These are phyloP conservation scores for Pezicula radicicola DNA, from an alignment of 2,329 filamentous ascomycete species.

Conservation along the genomic window DNA sequence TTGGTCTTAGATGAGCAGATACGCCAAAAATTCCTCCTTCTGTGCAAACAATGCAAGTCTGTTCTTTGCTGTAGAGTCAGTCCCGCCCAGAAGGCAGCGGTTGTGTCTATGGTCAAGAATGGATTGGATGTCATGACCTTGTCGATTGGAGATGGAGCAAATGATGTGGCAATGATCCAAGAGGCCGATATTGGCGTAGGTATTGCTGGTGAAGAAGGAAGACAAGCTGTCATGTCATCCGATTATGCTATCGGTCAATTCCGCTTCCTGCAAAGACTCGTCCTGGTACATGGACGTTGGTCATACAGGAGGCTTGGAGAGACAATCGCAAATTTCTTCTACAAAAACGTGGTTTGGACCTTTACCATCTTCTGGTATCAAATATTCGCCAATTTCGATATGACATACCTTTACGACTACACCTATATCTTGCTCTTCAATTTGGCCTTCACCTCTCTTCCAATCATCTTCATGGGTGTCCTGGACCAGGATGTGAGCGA, in stretches of 20 bases:
- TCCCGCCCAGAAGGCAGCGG: constrained; percentile 94
- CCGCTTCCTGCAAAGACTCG: constrained; percentile 77
- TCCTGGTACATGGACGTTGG: constrained; percentile 91
- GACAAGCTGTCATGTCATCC: constrained; percentile 93
- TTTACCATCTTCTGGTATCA: constrained; percentile 97
- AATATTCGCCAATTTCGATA: constrained; percentile 93
- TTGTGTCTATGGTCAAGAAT: constrained; percentile 92
- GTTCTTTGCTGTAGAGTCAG: constrained; percentile 97
- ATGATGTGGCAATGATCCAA: constrained; percentile 97
- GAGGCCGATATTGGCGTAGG: constrained; percentile 96
- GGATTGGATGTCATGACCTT: constrained; percentile 95
- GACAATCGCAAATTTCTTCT: constrained; percentile 98
- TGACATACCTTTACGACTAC: constrained; percentile 96
- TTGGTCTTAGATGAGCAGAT: constrained; percentile 79
- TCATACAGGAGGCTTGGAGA: constrained; percentile 94
- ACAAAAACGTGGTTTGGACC: constrained; percentile 99
- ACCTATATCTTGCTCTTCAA: constrained; percentile 97
- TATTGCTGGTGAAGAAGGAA: constrained; percentile 88
- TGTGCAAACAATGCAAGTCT: constrained; percentile 96
- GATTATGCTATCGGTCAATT: constrained; percentile 96
- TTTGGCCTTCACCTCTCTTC: constrained; percentile 91
- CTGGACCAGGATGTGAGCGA: constrained; percentile 97
- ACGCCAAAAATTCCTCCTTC: constrained; percentile 87
- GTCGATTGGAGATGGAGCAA: constrained; percentile 89
- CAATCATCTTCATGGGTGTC: constrained; percentile 93